Evolutionary conservation across 225 moss, liverwort and hornwort genomes (phyloP).

Genomic region (Polytrichum commune): DNA sequence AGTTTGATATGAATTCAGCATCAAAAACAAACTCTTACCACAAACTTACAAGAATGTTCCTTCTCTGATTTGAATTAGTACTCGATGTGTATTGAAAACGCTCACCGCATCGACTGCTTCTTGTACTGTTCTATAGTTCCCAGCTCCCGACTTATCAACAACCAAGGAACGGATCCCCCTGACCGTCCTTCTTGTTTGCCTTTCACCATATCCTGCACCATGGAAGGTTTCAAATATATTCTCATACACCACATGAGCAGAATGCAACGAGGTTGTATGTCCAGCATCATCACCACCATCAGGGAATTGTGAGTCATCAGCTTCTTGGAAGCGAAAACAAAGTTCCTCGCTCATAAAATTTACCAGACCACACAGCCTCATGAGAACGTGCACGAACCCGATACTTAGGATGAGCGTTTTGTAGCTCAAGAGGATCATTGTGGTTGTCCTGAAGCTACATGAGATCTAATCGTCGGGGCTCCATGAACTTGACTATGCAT

Average conservation of each 20-base stretch:
- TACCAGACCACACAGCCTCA: background rate
- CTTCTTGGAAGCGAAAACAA: background rate
- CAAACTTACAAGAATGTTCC: constrained; percentile 12
- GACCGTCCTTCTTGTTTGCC: background rate
- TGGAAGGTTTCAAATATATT: background rate
- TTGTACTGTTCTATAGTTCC: constrained; percentile 12
- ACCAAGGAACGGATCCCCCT: background rate
- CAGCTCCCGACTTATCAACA: constrained; percentile 12
- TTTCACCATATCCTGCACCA: background rate
- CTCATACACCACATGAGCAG: no score
- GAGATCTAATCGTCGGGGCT: no score
- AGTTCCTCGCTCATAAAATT: background rate
- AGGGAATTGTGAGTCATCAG: background rate
- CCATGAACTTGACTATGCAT: no score
- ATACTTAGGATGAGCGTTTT: background rate
- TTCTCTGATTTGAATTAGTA: constrained; percentile 6
- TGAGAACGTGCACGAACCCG: background rate
- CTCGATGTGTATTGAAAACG: background rate
- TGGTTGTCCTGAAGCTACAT: no score
- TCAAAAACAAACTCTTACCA: background rate
- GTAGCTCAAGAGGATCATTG: background rate
- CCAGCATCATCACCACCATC: background rate
- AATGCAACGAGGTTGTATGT: background rate
- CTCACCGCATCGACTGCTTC: constrained; percentile 11
- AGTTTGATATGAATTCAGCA: background rate